Evolutionary conservation across 768 basidiomycete species (phyloP).

Genomic region (Leccinum imitatum): DNA sequence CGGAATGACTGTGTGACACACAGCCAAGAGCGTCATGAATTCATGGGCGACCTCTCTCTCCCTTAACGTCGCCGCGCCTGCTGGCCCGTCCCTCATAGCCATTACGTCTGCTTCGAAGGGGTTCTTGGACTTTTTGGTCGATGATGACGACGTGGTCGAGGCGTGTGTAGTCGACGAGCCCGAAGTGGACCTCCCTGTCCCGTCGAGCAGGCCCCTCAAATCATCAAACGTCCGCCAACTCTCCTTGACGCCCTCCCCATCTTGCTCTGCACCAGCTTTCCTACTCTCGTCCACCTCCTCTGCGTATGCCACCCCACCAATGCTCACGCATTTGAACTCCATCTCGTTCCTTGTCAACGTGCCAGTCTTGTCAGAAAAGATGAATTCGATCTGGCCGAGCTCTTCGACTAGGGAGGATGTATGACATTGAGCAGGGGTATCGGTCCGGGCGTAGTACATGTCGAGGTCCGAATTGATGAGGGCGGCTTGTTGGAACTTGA

Average conservation of each 20-base stretch:
- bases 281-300: conserved; percentile 88
- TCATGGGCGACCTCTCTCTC: conserved; percentile 61
- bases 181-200: conserved; percentile 13
- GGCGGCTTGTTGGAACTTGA: conserved; percentile 97
- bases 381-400: conserved; percentile 95
- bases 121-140: conserved; percentile 35
- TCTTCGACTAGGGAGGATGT: conserved; percentile 98
- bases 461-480: conserved; percentile 97
- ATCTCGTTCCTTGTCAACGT: conserved; percentile 97
- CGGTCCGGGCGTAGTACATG: conserved; percentile 95
- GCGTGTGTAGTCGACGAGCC: background rate
- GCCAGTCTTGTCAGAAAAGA: conserved; percentile 94
- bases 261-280: conserved; percentile 53
- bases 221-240: conserved; percentile 83
- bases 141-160: conserved; percentile 1
- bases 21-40: conserved; percentile 82
- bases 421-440: conserved; percentile 78
- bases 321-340: conserved; percentile 91
- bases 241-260: conserved; percentile 38
- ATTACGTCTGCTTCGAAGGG: conserved; percentile 52
- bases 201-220: conserved; percentile 56
- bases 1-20: conserved; percentile 98
- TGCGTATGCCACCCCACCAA: conserved; percentile 87
- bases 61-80: conserved; percentile 5
- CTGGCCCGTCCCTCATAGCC: background rate